These are phyloP conservation scores for Ascochyta koolunga DNA, from an alignment of 2,329 filamentous ascomycete species.

Conservation along the genomic window DNA sequence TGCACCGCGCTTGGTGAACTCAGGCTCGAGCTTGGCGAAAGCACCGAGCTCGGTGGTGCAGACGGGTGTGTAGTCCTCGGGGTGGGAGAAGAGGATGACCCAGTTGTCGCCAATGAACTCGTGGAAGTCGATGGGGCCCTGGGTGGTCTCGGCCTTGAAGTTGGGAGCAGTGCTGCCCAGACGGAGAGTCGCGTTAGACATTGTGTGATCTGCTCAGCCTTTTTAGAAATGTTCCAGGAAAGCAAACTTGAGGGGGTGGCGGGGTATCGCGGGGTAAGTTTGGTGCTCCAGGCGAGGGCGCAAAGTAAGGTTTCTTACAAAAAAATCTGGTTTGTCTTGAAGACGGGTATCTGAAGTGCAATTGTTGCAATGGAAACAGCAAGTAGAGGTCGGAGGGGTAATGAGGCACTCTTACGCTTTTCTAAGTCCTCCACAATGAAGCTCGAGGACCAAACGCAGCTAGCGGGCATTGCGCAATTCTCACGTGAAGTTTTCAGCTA, in stretches of 20 bases:
- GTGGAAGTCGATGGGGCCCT: constrained; percentile 72
- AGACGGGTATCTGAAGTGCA: constrained; percentile 18
- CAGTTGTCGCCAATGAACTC: constrained; percentile 73
- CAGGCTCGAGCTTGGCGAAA: constrained; percentile 67
- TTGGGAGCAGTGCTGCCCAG: constrained; percentile 71
- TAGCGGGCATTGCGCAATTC: constrained; percentile 46
- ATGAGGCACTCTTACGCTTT: constrained; percentile 28
- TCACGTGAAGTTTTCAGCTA: constrained; percentile 40
- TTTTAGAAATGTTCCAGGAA: constrained; percentile 31
- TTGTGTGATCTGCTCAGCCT: constrained; percentile 25
- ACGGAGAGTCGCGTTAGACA: constrained; percentile 58
- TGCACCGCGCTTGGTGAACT: constrained; percentile 66
- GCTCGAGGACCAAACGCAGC: constrained; percentile 26
- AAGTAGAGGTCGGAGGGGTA: constrained; percentile 20
- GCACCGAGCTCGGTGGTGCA: constrained; percentile 69
- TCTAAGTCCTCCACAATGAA: constrained; percentile 26
- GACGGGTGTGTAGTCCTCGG: constrained; percentile 65
- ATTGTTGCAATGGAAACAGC: constrained; percentile 7
- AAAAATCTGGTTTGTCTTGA: constrained; percentile 5
- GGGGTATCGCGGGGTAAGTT: constrained; percentile 29
- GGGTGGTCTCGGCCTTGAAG: constrained; percentile 72
- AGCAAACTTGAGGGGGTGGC: constrained; percentile 39
- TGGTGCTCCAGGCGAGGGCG: not conserved
- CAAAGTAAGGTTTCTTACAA: constrained; percentile 4
- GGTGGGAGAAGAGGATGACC: constrained; percentile 75